Evolutionary conservation across 1,284 basidiomycete genomes (phyloP), one percentile per base, ranked within the genome.

Genomic region (Vanrija humicola): DNA sequence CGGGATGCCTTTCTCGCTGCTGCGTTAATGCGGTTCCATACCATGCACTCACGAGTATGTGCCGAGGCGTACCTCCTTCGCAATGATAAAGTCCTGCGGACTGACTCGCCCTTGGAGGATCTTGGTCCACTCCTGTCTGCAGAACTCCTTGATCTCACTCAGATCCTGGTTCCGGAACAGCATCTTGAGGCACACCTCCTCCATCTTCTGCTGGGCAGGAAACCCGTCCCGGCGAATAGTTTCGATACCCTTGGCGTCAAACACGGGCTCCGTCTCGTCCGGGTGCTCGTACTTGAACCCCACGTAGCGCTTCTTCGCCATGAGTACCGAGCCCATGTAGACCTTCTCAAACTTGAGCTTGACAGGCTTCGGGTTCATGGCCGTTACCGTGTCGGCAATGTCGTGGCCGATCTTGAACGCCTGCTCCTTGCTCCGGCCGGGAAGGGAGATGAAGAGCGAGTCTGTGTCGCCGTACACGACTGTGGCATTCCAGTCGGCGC

Each of bases 391-490:
- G 50, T 94, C 87, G 4, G 93, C 88, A 50, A 98, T 98, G 60
- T 94, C 89, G 62, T 94, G 80, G 8, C 95, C 95, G 51, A 98
- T 89, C 43, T 82, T 79, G 73, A 98, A 98, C 0, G 95, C 95
- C 67, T 97, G 88, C 18, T 94, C 90, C 70, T 90, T 93, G 1
- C 90, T 91, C 68, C 86, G 87, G 3, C 93, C 94, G 16, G 83
- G 86, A 6, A 98, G 80, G 62, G 91, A 86, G 74, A 98, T 82
- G 73, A 98, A 98, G 28, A 98, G 76, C 21, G 91, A 95, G 75
- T 98, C 95, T 0, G 96, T 98, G 68, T 98, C 95, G n/a, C 96
- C 95, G 69, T 98, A 98, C 6, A 98, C 91, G 6, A 97, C 89
- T 65, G 86, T 82, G 3, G 90, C 94, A 5, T 86, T 88, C 95